Conservation (phyloP, 306 rosid species). For the Vachellia pachyceras region DNA sequence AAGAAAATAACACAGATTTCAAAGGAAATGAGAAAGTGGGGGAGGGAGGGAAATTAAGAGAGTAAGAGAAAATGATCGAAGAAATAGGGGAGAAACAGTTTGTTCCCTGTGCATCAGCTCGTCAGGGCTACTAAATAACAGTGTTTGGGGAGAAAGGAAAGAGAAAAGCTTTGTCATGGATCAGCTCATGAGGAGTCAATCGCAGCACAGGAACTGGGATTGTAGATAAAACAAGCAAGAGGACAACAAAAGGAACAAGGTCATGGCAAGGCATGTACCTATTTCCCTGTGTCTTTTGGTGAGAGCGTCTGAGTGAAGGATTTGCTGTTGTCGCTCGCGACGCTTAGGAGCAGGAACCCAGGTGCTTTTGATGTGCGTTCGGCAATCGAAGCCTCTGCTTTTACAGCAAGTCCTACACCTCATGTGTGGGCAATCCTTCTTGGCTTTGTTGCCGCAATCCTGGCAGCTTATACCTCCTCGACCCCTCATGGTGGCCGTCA, state of each 20-base stretch:
- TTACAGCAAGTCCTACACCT: slow-evolving; percentile 82
- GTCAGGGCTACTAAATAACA: slow-evolving; percentile 60
- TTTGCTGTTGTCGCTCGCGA: slow-evolving; percentile 59
- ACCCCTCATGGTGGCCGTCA: slow-evolving; percentile 42
- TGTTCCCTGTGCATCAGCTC: slow-evolving; percentile 51
- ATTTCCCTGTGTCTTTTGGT: slow-evolving; percentile 55
- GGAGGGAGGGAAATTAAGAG: slow-evolving; percentile 13
- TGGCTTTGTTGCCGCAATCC: slow-evolving; percentile 87
- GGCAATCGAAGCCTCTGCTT: slow-evolving; percentile 74
- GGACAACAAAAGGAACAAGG: neutral
- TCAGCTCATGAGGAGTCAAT: neutral
- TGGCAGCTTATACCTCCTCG: slow-evolving; percentile 63
- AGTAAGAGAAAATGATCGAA: slow-evolving; percentile 29
- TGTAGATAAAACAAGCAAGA: neutral
- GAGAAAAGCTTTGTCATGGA: slow-evolving; percentile 31
- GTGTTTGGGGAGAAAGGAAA: slow-evolving; percentile 38
- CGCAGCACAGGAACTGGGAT: neutral
- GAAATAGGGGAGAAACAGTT: slow-evolving; percentile 45
- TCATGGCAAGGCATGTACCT: neutral
- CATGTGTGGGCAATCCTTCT: slow-evolving; percentile 72
- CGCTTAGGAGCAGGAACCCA: slow-evolving; percentile 83
- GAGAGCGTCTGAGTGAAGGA: slow-evolving; percentile 31
- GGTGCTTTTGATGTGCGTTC: slow-evolving; percentile 74
- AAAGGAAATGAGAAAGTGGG: slow-evolving; percentile 9
- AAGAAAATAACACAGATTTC: slow-evolving; percentile 28